A percentile compares a stretch with the other conserved stretches of the same genome.
Conservation (phyloP, 1,284 basidiomycete species). For the Leucoagaricus sp. region DNA sequence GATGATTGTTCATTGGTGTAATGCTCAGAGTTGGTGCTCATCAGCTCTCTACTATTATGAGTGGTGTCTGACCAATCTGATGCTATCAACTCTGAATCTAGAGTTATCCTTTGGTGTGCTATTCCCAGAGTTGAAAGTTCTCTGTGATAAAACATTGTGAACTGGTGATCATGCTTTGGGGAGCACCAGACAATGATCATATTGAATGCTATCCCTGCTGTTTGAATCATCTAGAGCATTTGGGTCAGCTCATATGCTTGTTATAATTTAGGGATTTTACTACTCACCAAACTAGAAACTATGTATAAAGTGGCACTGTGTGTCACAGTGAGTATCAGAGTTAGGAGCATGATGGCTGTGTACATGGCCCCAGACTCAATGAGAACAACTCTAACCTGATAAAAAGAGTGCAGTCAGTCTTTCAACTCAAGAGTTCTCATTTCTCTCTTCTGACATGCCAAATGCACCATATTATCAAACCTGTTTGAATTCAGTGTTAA, state of each 20-base stretch:
- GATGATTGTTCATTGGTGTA: no score
- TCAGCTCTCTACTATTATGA: no score
- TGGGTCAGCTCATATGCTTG: neutral
- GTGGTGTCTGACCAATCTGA: no score
- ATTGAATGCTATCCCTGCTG: constrained; percentile 12
- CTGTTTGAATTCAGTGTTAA: neutral
- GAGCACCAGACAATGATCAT: constrained; percentile 5
- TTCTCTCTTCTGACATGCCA: constrained; percentile 8
- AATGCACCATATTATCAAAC: constrained; percentile 9
- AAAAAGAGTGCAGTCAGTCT: no score
- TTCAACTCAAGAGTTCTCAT: neutral
- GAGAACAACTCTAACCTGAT: constrained; percentile 1
- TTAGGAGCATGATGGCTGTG: constrained; percentile 5
- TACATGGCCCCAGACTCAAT: constrained; percentile 5
- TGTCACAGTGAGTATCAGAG: neutral
- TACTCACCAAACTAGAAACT: constrained; percentile 7
- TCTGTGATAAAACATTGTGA: no score
- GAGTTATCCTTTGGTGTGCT: no score
- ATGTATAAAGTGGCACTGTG: constrained; percentile 8
- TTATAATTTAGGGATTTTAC: neutral
- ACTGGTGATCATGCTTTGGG: constrained; percentile 1
- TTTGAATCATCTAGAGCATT: neutral
- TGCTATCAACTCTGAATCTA: no score
- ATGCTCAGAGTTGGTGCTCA: no score
- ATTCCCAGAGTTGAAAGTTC: no score